Conservation (phyloP, 345 rosid genomes). For the Laguncularia racemosa region DNA sequence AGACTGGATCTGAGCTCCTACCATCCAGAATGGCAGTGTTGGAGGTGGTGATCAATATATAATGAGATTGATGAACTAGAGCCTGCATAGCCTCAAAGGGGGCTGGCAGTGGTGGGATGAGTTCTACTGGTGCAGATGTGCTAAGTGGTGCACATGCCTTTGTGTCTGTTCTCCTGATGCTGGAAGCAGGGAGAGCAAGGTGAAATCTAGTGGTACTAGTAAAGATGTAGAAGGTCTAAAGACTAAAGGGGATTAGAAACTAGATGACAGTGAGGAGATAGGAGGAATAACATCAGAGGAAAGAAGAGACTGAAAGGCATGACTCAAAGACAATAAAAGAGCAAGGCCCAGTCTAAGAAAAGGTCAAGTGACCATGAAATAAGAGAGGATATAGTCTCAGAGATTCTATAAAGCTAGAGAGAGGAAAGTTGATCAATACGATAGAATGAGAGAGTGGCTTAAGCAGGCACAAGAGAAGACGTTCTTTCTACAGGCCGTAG, state of each 20-base stretch:
- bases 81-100: constrained; percentile 1
- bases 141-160: constrained; percentile 15
- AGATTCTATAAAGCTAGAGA: constrained; percentile 37
- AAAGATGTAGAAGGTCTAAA: constrained; percentile 24
- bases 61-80: constrained; percentile 6
- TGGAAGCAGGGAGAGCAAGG: constrained; percentile 28
- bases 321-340: constrained; percentile 47
- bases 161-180: constrained; percentile 17
- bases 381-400: constrained; percentile 42
- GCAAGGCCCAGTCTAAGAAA: constrained; percentile 40
- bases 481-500: constrained; percentile 49
- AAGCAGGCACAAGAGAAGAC: constrained; percentile 59
- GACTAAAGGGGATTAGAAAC: constrained; percentile 20
- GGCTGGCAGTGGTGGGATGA: constrained; percentile 7
- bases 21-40: constrained; percentile 15
- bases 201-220: constrained; percentile 27
- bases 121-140: constrained; percentile 18
- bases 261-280: constrained; percentile 27
- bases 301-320: constrained; percentile 39
- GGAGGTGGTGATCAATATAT: constrained; percentile 11
- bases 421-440: constrained; percentile 44
- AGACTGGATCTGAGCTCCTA: constrained; percentile 11
- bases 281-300: constrained; percentile 37
- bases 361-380: constrained; percentile 28
- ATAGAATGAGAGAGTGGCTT: constrained; percentile 50